Conservation (phyloP, 768 basidiomycete genomes). For the Coprinopsis marcescibilis region DNA sequence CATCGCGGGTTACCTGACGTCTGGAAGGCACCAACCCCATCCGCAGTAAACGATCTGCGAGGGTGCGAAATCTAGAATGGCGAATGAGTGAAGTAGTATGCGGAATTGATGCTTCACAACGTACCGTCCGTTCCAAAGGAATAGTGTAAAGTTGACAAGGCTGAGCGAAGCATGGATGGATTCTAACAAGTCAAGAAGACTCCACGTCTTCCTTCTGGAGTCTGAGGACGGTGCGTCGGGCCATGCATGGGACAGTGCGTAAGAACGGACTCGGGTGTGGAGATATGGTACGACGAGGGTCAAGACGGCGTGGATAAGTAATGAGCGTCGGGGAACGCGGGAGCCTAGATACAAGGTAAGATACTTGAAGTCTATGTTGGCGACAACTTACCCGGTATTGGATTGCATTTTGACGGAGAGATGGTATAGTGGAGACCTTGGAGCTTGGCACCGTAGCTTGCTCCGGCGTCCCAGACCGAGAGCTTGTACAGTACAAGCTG, state of each 20-base stretch:
- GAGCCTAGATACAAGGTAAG: constrained; percentile 40
- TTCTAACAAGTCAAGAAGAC: constrained; percentile 58
- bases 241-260: constrained; percentile 84
- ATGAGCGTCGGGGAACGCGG: constrained; percentile 53
- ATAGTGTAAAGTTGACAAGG: constrained; percentile 73
- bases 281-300: constrained; percentile 78
- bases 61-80: constrained; percentile 68
- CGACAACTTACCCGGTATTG: constrained; percentile 31
- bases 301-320: constrained; percentile 64
- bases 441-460: constrained; percentile 78
- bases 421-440: constrained; percentile 67
- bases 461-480: constrained; percentile 74
- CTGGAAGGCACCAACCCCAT: constrained; percentile 73
- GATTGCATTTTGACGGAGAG: constrained; percentile 18
- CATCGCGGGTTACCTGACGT: constrained; percentile 65
- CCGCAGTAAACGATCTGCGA: constrained; percentile 70
- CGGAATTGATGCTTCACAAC: constrained; percentile 15
- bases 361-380: constrained; percentile 2
- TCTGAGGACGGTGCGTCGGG: constrained; percentile 85
- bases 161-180: constrained; percentile 56
- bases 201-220: constrained; percentile 69
- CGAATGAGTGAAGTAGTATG: background rate
- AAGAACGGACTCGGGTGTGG: constrained; percentile 62
- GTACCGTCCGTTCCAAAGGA: constrained; percentile 84
- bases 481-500: constrained; percentile 73